phyloP scores from a whole-genome alignment of 371 early-diverging fungal genomes.

The Choanephora cucurbitarum region DNA sequence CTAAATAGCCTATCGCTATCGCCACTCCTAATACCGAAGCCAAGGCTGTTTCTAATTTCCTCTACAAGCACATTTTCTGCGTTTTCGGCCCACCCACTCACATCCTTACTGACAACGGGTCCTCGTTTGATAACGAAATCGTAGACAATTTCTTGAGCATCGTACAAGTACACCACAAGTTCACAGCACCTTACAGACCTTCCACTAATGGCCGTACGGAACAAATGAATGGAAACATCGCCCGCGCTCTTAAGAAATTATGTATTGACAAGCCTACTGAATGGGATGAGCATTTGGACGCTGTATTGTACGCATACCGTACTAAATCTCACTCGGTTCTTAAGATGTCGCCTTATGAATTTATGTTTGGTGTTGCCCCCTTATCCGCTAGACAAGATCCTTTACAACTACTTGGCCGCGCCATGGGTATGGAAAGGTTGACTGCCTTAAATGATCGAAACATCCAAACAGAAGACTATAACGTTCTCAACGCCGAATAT shows the following conservation, averaged over 20 bases:
- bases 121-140: slow-evolving; percentile 7
- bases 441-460: not conserved
- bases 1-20: slow-evolving; percentile 41
- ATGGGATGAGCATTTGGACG: not conserved
- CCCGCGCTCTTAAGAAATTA: slow-evolving; percentile 9
- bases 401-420: not conserved
- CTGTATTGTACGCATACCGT: slow-evolving; percentile 14
- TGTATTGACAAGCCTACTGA: not conserved
- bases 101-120: slow-evolving; percentile 14
- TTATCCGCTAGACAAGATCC: not conserved
- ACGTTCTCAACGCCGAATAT: too few relatives aligned
- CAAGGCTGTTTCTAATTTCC: slow-evolving; percentile 31
- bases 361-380: slow-evolving; percentile 2
- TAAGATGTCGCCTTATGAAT: slow-evolving; percentile 11
- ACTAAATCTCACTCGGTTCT: not conserved
- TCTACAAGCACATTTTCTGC: slow-evolving; percentile 36
- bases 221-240: slow-evolving; percentile 20
- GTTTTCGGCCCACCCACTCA: slow-evolving; percentile 31
- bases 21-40: slow-evolving; percentile 32
- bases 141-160: not conserved
- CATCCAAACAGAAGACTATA: slow-evolving; percentile 4
- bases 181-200: slow-evolving; percentile 20
- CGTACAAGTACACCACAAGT: slow-evolving; percentile 3
- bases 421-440: slow-evolving; percentile 3
- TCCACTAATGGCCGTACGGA: slow-evolving; percentile 23